Base-by-base conservation (phyloP, 2,329 filamentous ascomycete genomes). In the Chaetomium globosum region DNA sequence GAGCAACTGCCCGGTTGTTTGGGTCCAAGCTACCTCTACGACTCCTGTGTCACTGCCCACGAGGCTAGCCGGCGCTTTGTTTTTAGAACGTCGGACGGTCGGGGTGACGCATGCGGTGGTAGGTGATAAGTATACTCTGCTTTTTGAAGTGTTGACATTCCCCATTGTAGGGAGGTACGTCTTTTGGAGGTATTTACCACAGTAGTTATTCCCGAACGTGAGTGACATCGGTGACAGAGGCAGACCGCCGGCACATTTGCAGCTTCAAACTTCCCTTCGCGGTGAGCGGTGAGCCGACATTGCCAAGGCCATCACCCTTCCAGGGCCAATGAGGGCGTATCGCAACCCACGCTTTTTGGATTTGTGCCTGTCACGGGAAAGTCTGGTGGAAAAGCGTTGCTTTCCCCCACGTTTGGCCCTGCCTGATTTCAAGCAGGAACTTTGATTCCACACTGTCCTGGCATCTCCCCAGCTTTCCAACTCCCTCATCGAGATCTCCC, bases 251-350 rank as follows among this genome's bases (percentile, higher is more conserved):
- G 16, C 39, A 43, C 39, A 43, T 43, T 43, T 43, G 46, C 21
- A n/a, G 12, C 46, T n/a, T 48, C 46, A 21, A 1, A 52, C 16
- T 43, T 52, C 21, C 49, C 49, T 5, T 52, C 49, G 51, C 51
- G 51, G 51, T 53, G 51, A 53, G 51, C 51, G 51, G 51, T 53
- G 28, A 53, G 51, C 26, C 7, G 51, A 28, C 28, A 28, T 13
- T 10, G 51, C 26, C 28, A 30, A n/a, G 13, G 23, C 26, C 28
- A 53, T 28, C 23, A 8, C 43, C 8, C 43, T 46, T 48, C 19
- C 19, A 48, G 46, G 23, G 10, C 46, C 46, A 48, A 48, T 48
- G 39, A n/a, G 39, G 39, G 16, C 39, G 39, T 43, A 19, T n/a
- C 21, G 46, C 46, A 48, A 23, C n/a, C 46, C 46, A 23, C 46